Conservation (phyloP, 2,329 filamentous ascomycete genomes). For the Fusarium hostae region DNA sequence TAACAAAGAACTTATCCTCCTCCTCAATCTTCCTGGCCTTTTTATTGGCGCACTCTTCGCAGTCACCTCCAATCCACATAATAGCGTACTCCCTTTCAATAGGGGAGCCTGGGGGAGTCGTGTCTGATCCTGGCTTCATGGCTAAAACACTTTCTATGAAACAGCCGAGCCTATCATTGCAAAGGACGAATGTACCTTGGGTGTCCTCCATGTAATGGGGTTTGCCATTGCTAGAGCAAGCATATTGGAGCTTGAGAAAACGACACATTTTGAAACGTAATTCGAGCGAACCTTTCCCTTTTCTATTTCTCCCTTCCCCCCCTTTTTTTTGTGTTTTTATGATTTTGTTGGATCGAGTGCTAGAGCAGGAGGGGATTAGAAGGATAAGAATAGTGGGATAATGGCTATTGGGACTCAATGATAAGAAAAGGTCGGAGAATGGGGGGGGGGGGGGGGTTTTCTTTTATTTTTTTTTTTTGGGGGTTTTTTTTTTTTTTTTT, state of each 20-base stretch:
- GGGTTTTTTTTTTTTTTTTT: too few relatives aligned
- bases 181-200: background rate
- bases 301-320: too few relatives aligned
- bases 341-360: too few relatives aligned
- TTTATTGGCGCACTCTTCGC: background rate
- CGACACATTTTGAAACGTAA: constrained; percentile 10
- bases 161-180: constrained; percentile 10
- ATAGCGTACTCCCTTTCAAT: background rate
- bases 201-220: background rate
- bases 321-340: too few relatives aligned
- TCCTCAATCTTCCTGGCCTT: background rate
- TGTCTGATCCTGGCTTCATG: background rate
- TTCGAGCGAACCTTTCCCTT: background rate
- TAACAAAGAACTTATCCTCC: background rate
- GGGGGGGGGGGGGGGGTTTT: too few relatives aligned
- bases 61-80: background rate
- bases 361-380: too few relatives aligned
- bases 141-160: background rate
- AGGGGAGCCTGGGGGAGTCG: background rate
- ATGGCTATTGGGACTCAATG: too few relatives aligned
- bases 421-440: too few relatives aligned
- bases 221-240: background rate
- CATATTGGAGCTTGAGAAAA: constrained; percentile 16
- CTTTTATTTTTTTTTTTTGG: too few relatives aligned
- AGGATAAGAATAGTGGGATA: too few relatives aligned